Evolutionary conservation across 2,329 filamentous ascomycete species (phyloP), one percentile per base, ranked within the genome.

Genomic region (Trichoderma hamatum): DNA sequence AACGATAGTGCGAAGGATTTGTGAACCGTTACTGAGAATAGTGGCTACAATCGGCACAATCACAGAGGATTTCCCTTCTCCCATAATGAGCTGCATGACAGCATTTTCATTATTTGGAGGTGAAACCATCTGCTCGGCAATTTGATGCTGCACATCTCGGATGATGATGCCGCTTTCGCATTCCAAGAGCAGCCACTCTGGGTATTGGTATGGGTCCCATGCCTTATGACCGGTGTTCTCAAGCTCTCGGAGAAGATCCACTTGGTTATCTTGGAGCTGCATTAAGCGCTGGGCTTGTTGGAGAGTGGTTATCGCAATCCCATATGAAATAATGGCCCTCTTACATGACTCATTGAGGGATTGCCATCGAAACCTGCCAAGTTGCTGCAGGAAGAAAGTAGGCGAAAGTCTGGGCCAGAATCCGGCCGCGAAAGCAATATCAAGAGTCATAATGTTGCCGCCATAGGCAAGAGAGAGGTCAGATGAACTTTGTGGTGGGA

Each of bases 41-140:
- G 85, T 78, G 0, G 86, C 85, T 0, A 90, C 84, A 46, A 91
- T 88, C 0, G 90, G 90, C 0, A 90, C 82, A 59, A 94, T 92
- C 2, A 92, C 86, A 0, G 89, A 90, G 0, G 88, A 88, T 71
- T 92, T 92, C 0, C 90, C 90, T 73, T 90, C 85, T 0, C 90
- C 90, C 89, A 92, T 92, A 71, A 90, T 91, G 2, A 92, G 76
- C 72, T 91, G 88, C 80, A 91, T 84, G 0, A 89, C 84, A 0
- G 83, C 75, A 72, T 89, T 91, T 0, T 74, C 28, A 0, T 73
- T 75, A 0, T 74, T 74, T 0, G 74, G 72, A 0, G 84, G 82
- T 0, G 72, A 62, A 3, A 82, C 84, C 86, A 93, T 92, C 26
- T 83, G 74, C 0, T 68, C 54, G 0, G 89, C 86, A 61, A 93